Evolutionary conservation across 2,329 filamentous ascomycete species (phyloP).

Genomic region (Aquanectria penicillioides): DNA sequence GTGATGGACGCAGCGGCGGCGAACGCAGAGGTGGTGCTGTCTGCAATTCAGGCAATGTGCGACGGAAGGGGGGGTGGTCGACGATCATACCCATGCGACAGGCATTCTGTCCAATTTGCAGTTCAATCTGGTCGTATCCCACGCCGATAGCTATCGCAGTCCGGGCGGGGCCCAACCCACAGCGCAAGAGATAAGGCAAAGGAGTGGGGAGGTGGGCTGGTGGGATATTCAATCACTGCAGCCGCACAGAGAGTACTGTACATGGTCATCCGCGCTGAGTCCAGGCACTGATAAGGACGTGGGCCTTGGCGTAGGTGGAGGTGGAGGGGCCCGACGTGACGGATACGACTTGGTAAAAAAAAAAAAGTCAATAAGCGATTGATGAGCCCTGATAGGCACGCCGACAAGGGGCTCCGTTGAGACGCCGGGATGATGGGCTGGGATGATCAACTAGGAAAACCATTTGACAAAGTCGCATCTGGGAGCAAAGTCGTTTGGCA

Average conservation of each 20-base stretch:
- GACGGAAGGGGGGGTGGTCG: not conserved
- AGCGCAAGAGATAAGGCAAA: slow-evolving; percentile 18
- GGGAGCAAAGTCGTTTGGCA: slow-evolving; percentile 3
- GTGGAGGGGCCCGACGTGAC: slow-evolving; percentile 2
- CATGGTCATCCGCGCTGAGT: too few relatives aligned
- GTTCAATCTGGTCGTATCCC: slow-evolving; percentile 12
- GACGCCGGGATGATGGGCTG: not conserved
- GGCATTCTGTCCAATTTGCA: slow-evolving; percentile 1
- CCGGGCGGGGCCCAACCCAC: slow-evolving; percentile 1
- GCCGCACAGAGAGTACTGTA: too few relatives aligned
- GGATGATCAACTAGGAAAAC: slow-evolving; percentile 7
- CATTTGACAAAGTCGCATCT: slow-evolving; percentile 19
- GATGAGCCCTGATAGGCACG: slow-evolving; percentile 1
- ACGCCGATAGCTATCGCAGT: not conserved
- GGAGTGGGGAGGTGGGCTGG: slow-evolving; percentile 22
- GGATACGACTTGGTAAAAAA: not conserved
- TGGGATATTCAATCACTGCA: too few relatives aligned
- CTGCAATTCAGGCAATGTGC: not conserved
- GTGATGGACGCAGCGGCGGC: too few relatives aligned
- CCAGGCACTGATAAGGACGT: slow-evolving; percentile 16
- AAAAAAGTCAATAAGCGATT: slow-evolving; percentile 14
- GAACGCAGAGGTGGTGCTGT: not conserved
- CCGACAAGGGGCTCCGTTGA: not conserved
- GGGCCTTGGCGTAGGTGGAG: not conserved
- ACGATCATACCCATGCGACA: not conserved